Percentiles rank a stretch among this genome's conserved stretches.
Conservation (phyloP, 2,329 filamentous ascomycete genomes). For the Bipolaris bicolor region DNA sequence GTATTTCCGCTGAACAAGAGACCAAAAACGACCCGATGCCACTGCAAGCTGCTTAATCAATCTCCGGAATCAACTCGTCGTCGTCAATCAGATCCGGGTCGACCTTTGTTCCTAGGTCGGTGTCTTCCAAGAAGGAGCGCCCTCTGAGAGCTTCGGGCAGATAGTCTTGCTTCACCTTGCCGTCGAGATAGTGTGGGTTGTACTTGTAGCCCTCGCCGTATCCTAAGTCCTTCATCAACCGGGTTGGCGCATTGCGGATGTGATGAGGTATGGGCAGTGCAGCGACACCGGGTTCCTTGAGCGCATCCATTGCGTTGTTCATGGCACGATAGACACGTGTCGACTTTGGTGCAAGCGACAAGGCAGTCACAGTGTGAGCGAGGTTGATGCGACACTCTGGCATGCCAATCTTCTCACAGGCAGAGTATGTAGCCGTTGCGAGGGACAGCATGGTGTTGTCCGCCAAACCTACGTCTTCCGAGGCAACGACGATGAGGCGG, state of each 20-base stretch:
- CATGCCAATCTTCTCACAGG: conserved; percentile 91
- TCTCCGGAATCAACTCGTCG: conserved; percentile 33
- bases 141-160: conserved; percentile 78
- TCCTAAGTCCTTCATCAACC: conserved; percentile 89
- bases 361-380: conserved; percentile 82
- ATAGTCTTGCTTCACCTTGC: conserved; percentile 85
- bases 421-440: conserved; percentile 84
- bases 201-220: conserved; percentile 96
- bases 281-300: conserved; percentile 83
- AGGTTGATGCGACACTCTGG: conserved; percentile 93
- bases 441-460: conserved; percentile 83
- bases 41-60: conserved; percentile 18
- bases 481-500: conserved; percentile 91
- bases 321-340: conserved; percentile 84
- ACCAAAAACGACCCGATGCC: neutral
- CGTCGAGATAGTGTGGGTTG: conserved; percentile 86
- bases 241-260: conserved; percentile 88
- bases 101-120: conserved; percentile 77
- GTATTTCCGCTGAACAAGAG: neutral
- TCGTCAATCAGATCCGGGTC: conserved; percentile 58
- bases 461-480: conserved; percentile 89
- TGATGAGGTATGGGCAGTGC: conserved; percentile 84
- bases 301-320: conserved; percentile 77
- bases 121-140: conserved; percentile 76
- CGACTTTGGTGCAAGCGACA: conserved; percentile 82